Conservation (phyloP, 2,329 filamentous ascomycete species). For the Fusarium brachygibbosum region DNA sequence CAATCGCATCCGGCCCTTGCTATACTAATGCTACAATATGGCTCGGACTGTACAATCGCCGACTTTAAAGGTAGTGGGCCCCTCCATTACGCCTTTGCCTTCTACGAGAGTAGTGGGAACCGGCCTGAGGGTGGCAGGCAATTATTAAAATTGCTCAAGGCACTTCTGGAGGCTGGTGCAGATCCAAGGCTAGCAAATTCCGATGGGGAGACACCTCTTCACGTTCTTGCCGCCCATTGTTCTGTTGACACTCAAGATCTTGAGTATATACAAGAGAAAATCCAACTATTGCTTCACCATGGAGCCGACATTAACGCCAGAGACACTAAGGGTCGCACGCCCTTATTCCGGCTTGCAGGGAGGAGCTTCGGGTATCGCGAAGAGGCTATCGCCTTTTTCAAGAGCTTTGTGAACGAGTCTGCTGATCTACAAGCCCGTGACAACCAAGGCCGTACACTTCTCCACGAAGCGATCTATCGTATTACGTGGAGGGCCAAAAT, state of each 20-base stretch:
- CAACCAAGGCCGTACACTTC: constrained; percentile 22
- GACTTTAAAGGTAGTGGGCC: constrained; percentile 42
- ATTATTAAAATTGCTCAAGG: background rate
- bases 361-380: background rate
- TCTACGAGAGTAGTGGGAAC: background rate
- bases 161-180: constrained; percentile 40
- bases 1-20: background rate
- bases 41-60: constrained; percentile 28
- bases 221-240: constrained; percentile 6
- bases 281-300: constrained; percentile 7
- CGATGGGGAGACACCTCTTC: constrained; percentile 32
- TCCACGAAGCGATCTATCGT: constrained; percentile 21
- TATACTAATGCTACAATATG: constrained; percentile 35
- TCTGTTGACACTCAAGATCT: background rate
- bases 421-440: constrained; percentile 12
- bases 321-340: constrained; percentile 22
- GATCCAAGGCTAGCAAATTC: constrained; percentile 37
- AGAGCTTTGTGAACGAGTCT: constrained; percentile 10
- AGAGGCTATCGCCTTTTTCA: background rate
- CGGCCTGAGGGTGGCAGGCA: background rate
- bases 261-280: background rate
- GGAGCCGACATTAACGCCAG: constrained; percentile 21
- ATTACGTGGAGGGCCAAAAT: background rate
- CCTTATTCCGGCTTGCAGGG: constrained; percentile 15
- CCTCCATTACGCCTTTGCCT: constrained; percentile 36